phyloP scores from a whole-genome alignment of 192 early-diverging fungal species.

The Podochytrium sp. region DNA sequence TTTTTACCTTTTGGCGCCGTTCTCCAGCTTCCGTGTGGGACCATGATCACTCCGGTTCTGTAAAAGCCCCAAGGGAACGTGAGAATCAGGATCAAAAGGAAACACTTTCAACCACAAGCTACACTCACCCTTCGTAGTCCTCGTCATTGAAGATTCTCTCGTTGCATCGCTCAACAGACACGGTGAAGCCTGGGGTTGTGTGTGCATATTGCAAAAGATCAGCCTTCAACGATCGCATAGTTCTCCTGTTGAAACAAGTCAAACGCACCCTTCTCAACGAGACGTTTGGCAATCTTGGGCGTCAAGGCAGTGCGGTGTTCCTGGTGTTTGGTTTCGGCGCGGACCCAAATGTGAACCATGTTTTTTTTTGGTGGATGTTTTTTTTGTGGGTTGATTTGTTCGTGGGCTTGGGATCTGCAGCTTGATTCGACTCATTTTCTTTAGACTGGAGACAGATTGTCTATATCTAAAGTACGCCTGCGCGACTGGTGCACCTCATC shows the following conservation, averaged over 20 bases:
- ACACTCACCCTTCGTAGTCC: slow-evolving; percentile 69
- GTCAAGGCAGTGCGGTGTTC: slow-evolving; percentile 94
- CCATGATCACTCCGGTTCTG: slow-evolving; percentile 81
- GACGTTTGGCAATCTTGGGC: slow-evolving; percentile 77
- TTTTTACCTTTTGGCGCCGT: slow-evolving; percentile 68
- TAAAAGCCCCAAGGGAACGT: not conserved
- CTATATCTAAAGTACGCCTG: too few species aligned
- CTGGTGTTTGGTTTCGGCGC: slow-evolving; percentile 97
- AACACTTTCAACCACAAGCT: not conserved
- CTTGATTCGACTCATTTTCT: too few species aligned
- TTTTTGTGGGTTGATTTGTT: not conserved
- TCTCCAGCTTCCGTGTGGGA: slow-evolving; percentile 81
- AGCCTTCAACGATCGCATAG: not conserved
- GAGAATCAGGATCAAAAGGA: not conserved
- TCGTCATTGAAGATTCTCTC: slow-evolving; percentile 87
- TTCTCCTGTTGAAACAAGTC: too few species aligned
- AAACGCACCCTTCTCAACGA: slow-evolving; percentile 68
- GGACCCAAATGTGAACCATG: slow-evolving; percentile 74
- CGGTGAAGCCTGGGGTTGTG: slow-evolving; percentile 67
- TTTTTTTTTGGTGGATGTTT: not conserved
- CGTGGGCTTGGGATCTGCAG: too few species aligned
- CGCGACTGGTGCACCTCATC: too few species aligned
- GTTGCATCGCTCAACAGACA: slow-evolving; percentile 84
- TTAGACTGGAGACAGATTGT: too few species aligned
- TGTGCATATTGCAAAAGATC: not conserved